Percentiles rank a stretch among this genome's conserved stretches.
Evolutionary conservation across 192 early-diverging fungal genomes (phyloP).

Genomic region (Lunasporangiospora selenospora): DNA sequence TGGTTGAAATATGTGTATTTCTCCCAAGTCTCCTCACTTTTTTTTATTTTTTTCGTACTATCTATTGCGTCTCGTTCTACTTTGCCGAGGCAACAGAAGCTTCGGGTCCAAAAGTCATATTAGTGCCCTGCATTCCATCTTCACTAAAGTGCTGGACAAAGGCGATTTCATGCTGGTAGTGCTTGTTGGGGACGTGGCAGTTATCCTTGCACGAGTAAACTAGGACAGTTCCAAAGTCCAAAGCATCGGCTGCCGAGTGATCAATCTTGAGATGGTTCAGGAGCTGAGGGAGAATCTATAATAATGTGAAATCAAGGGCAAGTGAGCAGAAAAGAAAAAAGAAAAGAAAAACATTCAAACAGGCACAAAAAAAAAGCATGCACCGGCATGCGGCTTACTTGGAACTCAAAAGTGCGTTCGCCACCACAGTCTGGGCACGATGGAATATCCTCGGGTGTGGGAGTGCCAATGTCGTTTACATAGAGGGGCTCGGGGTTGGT

Average conservation of each 20-base stretch:
- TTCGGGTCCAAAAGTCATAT: conserved; percentile 23
- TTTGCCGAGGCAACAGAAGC: conserved; percentile 35
- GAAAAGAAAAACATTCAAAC: neutral
- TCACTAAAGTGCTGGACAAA: conserved; percentile 85
- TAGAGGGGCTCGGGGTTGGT: conserved; percentile 72
- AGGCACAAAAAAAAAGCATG: neutral
- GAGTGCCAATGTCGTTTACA: conserved; percentile 75
- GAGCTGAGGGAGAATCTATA: conserved; percentile 86
- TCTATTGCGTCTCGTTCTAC: too few species aligned
- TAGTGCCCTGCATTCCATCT: conserved; percentile 69
- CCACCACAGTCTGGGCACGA: conserved; percentile 77
- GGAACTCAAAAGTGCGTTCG: conserved; percentile 88
- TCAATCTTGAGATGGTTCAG: conserved; percentile 81
- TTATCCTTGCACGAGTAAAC: conserved; percentile 87
- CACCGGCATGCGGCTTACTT: conserved; percentile 53
- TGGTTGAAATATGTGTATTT: too few species aligned
- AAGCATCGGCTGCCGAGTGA: conserved; percentile 66
- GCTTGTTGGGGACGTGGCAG: conserved; percentile 64
- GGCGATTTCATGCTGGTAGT: conserved; percentile 73
- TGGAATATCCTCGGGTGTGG: conserved; percentile 61
- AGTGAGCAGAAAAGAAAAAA: neutral
- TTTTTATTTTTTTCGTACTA: too few species aligned
- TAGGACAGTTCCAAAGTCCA: conserved; percentile 93
- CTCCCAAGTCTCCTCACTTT: too few species aligned
- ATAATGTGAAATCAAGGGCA: neutral